These are phyloP conservation scores for Cladophialophora chaetospira DNA, from an alignment of 2,329 filamentous ascomycete species.

Conservation along the genomic window DNA sequence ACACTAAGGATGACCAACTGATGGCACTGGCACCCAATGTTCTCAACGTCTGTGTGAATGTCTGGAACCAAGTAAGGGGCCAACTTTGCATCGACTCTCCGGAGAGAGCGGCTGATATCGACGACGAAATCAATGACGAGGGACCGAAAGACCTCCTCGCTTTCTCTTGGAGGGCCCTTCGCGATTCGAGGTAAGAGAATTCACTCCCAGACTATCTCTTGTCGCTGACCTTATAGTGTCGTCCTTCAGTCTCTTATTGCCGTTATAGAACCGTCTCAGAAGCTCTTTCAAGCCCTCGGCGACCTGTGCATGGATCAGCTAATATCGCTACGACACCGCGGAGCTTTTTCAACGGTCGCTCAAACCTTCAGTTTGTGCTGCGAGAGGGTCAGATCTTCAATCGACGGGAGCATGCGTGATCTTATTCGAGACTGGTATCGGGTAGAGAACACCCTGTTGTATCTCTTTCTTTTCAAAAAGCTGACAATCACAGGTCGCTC, in stretches of 20 bases:
- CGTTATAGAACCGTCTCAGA: slow-evolving; percentile 47
- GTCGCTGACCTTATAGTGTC: slow-evolving; percentile 57
- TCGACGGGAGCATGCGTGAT: slow-evolving; percentile 44
- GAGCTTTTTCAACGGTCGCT: slow-evolving; percentile 90
- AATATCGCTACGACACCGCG: slow-evolving; percentile 79
- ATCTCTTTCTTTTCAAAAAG: background rate
- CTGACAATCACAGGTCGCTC: slow-evolving; percentile 54
- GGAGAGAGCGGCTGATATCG: slow-evolving; percentile 69
- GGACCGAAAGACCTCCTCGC: slow-evolving; percentile 85
- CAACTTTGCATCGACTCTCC: slow-evolving; percentile 92
- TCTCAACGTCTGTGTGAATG: slow-evolving; percentile 61
- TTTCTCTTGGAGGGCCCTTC: slow-evolving; percentile 92
- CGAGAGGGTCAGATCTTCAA: slow-evolving; percentile 60
- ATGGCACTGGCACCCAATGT: slow-evolving; percentile 47
- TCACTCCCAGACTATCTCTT: background rate
- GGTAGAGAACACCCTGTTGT: slow-evolving; percentile 44
- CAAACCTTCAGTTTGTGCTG: slow-evolving; percentile 85
- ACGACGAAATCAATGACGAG: slow-evolving; percentile 70
- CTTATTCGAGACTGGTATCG: slow-evolving; percentile 72
- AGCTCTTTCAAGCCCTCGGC: slow-evolving; percentile 68
- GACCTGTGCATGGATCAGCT: slow-evolving; percentile 79
- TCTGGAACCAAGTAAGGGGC: slow-evolving; percentile 75
- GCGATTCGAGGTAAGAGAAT: slow-evolving; percentile 75
- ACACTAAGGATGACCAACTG: slow-evolving; percentile 36
- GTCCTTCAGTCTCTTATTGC: slow-evolving; percentile 65